These are phyloP conservation scores for Gomphus sp. DNA, from an alignment of 1,284 basidiomycete species.

Conservation along the genomic window DNA sequence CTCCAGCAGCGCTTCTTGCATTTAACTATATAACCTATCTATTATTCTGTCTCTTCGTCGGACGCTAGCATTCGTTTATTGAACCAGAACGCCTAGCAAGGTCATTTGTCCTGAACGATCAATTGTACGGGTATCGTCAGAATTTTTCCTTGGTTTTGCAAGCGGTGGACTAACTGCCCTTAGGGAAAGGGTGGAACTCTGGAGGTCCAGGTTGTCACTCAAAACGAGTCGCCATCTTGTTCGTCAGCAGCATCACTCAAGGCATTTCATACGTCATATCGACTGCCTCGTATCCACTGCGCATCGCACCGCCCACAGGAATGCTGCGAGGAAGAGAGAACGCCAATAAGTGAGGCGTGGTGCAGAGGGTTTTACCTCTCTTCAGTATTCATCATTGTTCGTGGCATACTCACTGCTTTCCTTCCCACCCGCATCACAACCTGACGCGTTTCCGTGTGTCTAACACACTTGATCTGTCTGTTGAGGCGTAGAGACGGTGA, in stretches of 20 bases:
- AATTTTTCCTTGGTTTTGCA: conserved; percentile 1
- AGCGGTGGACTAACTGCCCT: background rate
- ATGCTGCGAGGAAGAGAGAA: background rate
- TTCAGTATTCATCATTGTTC: no score
- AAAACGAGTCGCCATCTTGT: conserved; percentile 12
- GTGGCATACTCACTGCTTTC: no score
- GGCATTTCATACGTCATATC: conserved; percentile 19
- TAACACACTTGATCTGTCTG: no score
- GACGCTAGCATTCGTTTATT: conserved; percentile 16
- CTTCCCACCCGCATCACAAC: no score
- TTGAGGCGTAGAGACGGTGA: no score
- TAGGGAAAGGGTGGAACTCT: background rate
- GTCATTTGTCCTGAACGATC: conserved; percentile 12
- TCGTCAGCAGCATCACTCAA: conserved; percentile 19
- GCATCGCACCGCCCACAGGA: conserved; percentile 13
- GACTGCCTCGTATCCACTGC: conserved; percentile 14
- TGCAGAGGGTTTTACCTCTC: no score
- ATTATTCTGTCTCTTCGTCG: conserved; percentile 17
- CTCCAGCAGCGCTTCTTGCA: conserved; percentile 21
- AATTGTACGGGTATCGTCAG: background rate
- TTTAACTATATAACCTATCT: conserved; percentile 25
- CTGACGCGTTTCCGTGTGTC: no score
- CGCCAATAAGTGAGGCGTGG: no score
- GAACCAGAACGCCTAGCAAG: conserved; percentile 15
- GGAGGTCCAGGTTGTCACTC: conserved; percentile 1